phyloP scores from a whole-genome alignment of 768 basidiomycete genomes.

The Termitomyces heimii region DNA sequence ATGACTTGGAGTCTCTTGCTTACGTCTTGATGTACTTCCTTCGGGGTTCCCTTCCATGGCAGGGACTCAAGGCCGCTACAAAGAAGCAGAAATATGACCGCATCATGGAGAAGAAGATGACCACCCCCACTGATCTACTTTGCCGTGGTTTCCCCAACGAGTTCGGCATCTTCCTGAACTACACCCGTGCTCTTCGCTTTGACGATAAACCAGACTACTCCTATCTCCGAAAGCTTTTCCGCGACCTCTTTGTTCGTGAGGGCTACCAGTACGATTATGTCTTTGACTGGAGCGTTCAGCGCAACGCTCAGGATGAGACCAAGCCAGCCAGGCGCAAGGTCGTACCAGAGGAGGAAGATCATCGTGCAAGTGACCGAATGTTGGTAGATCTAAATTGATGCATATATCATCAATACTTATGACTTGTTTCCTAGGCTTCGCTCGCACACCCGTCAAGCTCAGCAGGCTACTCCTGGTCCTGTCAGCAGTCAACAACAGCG shows the following conservation, averaged over 20 bases:
- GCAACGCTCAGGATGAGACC: slow-evolving; percentile 66
- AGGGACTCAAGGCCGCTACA: slow-evolving; percentile 98
- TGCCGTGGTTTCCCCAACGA: slow-evolving; percentile 99
- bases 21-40: slow-evolving; percentile 99
- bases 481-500: slow-evolving; percentile 39
- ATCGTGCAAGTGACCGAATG: slow-evolving; percentile 78
- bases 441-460: slow-evolving; percentile 81
- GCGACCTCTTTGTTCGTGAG: slow-evolving; percentile 94
- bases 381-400: slow-evolving; percentile 33
- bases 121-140: slow-evolving; percentile 91
- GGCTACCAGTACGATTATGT: slow-evolving; percentile 99
- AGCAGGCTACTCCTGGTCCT: slow-evolving; percentile 50
- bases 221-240: slow-evolving; percentile 98
- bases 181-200: slow-evolving; percentile 97
- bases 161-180: slow-evolving; percentile 98
- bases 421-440: slow-evolving; percentile 52
- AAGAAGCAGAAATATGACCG: slow-evolving; percentile 99
- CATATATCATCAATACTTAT: slow-evolving; percentile 12
- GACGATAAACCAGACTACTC: slow-evolving; percentile 99
- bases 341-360: slow-evolving; percentile 82
- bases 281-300: slow-evolving; percentile 96
- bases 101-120: slow-evolving; percentile 99
- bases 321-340: slow-evolving; percentile 73
- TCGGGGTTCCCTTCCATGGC: slow-evolving; percentile 96
- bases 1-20: slow-evolving; percentile 96